These are phyloP conservation scores for Catharanthus roseus DNA, from an alignment of 257 asterid genomes.

Conservation along the genomic window DNA sequence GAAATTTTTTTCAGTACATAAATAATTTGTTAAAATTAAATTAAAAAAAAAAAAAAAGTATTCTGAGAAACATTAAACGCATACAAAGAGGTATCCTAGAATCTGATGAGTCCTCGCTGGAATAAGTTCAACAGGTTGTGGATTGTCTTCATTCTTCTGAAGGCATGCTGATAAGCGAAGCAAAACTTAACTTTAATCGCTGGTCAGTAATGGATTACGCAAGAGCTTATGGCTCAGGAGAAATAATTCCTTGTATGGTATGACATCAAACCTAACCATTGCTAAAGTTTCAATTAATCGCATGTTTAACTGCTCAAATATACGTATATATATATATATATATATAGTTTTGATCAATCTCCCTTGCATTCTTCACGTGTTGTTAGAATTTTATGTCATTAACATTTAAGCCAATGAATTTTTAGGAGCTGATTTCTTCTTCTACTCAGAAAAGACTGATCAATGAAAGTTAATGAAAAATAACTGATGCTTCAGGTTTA, in stretches of 20 bases:
- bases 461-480: neutral
- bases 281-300: neutral
- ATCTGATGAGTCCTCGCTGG: constrained; percentile 35
- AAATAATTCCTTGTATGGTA: constrained; percentile 63
- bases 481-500: neutral
- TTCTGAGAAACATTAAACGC: no score
- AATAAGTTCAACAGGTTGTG: constrained; percentile 46
- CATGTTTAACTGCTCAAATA: no score
- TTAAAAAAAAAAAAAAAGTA: no score
- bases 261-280: neutral
- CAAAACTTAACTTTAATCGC: constrained; percentile 34
- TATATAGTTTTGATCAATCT: no score
- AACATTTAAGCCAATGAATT: neutral
- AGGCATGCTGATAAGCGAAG: constrained; percentile 4
- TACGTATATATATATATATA: neutral
- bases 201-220: constrained; percentile 76
- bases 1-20: no score
- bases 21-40: no score
- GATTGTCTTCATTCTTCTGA: constrained; percentile 35
- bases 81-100: constrained; percentile 37
- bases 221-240: constrained; percentile 46
- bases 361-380: neutral
- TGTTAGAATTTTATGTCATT: no score
- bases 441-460: neutral
- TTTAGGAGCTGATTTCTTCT: neutral